Evolutionary conservation across 257 asterid genomes (phyloP).

Genomic region (Solanum chiquidenum): DNA sequence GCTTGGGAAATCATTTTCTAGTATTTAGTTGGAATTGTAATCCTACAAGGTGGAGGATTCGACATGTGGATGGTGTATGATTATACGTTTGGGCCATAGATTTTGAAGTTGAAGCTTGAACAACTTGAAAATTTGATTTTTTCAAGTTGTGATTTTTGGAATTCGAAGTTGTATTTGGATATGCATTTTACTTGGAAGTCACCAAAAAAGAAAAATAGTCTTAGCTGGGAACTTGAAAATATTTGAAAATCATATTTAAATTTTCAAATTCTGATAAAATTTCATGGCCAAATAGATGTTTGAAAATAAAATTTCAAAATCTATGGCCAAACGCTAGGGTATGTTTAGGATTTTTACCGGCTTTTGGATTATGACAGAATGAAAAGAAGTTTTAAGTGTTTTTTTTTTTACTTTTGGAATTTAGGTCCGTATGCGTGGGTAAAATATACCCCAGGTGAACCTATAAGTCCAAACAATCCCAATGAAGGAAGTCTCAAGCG

Average conservation of each 20-base stretch:
- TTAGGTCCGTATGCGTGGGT: conserved; percentile 66
- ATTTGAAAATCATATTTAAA: neutral
- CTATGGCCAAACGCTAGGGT: neutral
- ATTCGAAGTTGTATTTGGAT: neutral
- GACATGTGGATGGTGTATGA: neutral
- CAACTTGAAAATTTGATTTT: neutral
- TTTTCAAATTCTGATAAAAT: neutral
- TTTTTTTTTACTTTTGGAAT: neutral
- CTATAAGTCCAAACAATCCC: conserved; percentile 59
- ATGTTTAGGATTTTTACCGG: neutral
- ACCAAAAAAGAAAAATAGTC: neutral
- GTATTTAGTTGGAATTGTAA: neutral
- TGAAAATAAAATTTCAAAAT: neutral
- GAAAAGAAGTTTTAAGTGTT: neutral
- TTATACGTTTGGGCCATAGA: neutral
- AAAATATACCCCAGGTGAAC: conserved; percentile 54
- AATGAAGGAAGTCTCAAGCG: conserved; percentile 78
- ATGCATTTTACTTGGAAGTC: neutral
- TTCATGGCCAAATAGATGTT: neutral
- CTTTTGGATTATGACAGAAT: neutral
- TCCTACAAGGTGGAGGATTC: neutral
- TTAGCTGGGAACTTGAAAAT: neutral
- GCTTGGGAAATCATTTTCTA: neutral
- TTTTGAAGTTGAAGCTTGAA: neutral
- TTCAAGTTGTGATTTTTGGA: neutral